A percentile compares a stretch with the other conserved stretches of the same genome.
Evolutionary conservation across 371 early-diverging fungal genomes (phyloP).

Genomic region (Mucor piriformis): DNA sequence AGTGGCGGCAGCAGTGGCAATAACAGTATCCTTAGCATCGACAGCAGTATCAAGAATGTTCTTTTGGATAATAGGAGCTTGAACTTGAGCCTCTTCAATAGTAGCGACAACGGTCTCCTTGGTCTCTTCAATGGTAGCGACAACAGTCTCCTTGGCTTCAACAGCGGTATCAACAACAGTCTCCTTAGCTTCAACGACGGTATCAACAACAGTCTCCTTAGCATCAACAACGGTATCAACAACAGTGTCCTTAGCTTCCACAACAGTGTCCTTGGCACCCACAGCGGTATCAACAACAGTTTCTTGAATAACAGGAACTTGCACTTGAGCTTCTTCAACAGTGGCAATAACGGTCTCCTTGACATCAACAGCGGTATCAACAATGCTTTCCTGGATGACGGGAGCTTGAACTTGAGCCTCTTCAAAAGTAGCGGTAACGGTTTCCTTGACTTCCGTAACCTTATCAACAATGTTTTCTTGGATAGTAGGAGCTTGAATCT

Average conservation of each 20-base stretch:
- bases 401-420: conserved; percentile 12
- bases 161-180: conserved; percentile 5
- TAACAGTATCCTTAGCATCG: conserved; percentile 10
- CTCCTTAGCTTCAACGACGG: conserved; percentile 1
- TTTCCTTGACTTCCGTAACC: conserved; percentile 5
- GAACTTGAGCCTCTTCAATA: conserved; percentile 9
- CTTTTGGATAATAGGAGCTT: conserved; percentile 6
- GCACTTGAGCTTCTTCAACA: conserved; percentile 10
- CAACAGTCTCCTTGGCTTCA: conserved; percentile 15
- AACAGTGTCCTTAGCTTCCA: conserved; percentile 6
- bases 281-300: background rate
- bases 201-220: conserved; percentile 1
- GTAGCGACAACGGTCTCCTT: conserved; percentile 5
- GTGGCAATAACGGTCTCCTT: conserved; percentile 8
- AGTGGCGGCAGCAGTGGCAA: conserved; percentile 5
- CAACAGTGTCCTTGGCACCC: background rate
- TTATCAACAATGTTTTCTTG: conserved; percentile 4
- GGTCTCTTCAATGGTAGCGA: conserved; percentile 21
- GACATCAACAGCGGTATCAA: background rate
- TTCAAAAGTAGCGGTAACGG: conserved; percentile 2
- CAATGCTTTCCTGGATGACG: conserved; percentile 5
- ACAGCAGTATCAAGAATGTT: background rate
- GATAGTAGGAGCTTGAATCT: conserved; percentile 13
- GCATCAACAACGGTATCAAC: conserved; percentile 6
- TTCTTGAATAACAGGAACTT: conserved; percentile 15